Evolutionary conservation across 1,139 yeast species (phyloP), one percentile per base, ranked within the genome.

Genomic region (Pichia sp.): DNA sequence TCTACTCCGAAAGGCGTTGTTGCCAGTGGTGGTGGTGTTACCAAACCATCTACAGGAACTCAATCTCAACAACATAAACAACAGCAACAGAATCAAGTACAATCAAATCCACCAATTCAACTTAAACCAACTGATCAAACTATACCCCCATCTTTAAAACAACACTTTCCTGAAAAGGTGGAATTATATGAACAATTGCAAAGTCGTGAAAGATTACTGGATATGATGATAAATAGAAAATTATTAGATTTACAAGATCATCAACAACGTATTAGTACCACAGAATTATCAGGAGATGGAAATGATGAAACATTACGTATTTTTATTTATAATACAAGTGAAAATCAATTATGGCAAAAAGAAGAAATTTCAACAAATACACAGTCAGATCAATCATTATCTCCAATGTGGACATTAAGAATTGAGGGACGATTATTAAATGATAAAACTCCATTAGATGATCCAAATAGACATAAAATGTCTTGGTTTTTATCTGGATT

Each of bases 271-370:
- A 52, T 58, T 49, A 74, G 73, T 43, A 49, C 53, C 6, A 39
- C 30, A n/a, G 54, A 52, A 40, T 40, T 54, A 37, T 43, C 54
- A n/a, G 75, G 74, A 53, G 68, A 77, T 3, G 62, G 73, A 43
- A 74, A 73, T 46, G 76, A 77, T 3, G 78, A 83, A 33, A 67
- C 73, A 4, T 73, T 92, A 60, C 78, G 98, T 51, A 78, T 92
- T 29, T 92, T 84, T 63, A 72, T 94, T 34, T 88, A 92, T 59
- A 89, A 87, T 64, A 83, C 88, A 2, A 74, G 85, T 40, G 86
- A 82, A 54, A 86, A 87, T 64, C 97, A 92, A 68, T 88, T 94
- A 42, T 92, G 98, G 98, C 97, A 90, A 63, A 35, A 40, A 18
- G n/a, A 11, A 7, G 59, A 18, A 46, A 56, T 65, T 60, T 40